Percentiles rank a stretch among this genome's conserved stretches.
phyloP scores from a whole-genome alignment of 1,284 basidiomycete genomes.

The Polyporus tsugae region DNA sequence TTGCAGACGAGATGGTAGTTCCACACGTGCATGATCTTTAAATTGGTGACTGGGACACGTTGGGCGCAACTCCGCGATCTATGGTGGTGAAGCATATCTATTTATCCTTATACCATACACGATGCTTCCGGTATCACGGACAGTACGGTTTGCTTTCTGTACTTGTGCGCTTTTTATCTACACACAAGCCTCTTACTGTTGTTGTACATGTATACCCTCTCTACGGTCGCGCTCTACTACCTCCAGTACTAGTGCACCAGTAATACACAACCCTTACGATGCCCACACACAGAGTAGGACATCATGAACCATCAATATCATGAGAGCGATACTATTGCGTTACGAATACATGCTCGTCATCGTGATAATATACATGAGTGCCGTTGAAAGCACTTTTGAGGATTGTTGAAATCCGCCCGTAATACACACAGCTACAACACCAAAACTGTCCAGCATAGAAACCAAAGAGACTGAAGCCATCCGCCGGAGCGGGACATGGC shows the following conservation, averaged over 20 bases:
- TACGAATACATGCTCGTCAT: conserved; percentile 28
- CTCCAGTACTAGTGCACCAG: neutral
- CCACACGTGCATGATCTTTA: conserved; percentile 35
- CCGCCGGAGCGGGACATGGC: conserved; percentile 24
- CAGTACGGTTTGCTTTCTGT: neutral
- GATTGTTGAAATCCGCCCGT: conserved; percentile 47
- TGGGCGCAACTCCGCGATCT: neutral
- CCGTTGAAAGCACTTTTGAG: conserved; percentile 43
- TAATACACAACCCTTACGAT: neutral
- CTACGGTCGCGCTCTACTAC: neutral
- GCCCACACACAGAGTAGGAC: neutral
- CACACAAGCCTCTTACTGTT: neutral
- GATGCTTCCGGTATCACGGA: neutral
- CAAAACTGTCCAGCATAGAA: conserved; percentile 27
- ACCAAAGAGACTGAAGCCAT: conserved; percentile 6
- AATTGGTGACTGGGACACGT: neutral
- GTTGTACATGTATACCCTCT: neutral
- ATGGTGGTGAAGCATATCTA: neutral
- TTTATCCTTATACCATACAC: neutral
- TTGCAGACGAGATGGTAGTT: conserved; percentile 47
- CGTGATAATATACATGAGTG: conserved; percentile 30
- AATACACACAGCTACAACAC: conserved; percentile 22
- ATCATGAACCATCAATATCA: conserved; percentile 14
- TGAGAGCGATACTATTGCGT: conserved; percentile 17
- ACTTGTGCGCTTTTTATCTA: neutral